These are phyloP conservation scores for Quercus tomentella DNA, from an alignment of 331 rosid genomes.

Conservation along the genomic window DNA sequence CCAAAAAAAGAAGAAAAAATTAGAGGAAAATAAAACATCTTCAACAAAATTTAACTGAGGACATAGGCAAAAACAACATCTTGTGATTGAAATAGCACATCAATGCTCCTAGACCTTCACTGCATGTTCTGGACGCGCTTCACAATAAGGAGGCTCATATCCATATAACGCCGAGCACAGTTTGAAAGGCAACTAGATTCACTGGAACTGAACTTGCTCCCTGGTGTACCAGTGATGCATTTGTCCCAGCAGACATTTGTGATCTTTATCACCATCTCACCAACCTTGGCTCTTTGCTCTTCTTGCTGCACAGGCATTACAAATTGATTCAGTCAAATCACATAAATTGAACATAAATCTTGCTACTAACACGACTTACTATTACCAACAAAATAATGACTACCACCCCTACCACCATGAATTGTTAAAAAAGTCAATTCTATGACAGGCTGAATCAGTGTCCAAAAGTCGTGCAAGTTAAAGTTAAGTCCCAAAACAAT, in stretches of 20 bases:
- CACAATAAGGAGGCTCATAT: slow-evolving; percentile 71
- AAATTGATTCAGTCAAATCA: neutral
- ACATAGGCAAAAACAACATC: slow-evolving; percentile 3
- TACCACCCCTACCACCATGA: neutral
- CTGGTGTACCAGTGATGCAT: slow-evolving; percentile 84
- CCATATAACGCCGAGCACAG: slow-evolving; percentile 91
- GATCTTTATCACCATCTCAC: slow-evolving; percentile 90
- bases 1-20: neutral
- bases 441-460: neutral
- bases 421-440: neutral
- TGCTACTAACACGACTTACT: neutral
- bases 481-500: neutral
- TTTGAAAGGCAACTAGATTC: slow-evolving; percentile 73
- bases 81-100: neutral
- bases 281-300: slow-evolving; percentile 70
- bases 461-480: neutral
- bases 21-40: neutral
- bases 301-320: slow-evolving; percentile 61
- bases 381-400: neutral
- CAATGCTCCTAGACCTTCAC: slow-evolving; percentile 28
- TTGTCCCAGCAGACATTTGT: slow-evolving; percentile 95
- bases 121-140: slow-evolving; percentile 75
- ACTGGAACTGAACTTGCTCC: slow-evolving; percentile 89
- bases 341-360: neutral
- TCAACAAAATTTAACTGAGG: neutral